Percentiles rank a stretch among this genome's conserved stretches.
phyloP scores from a whole-genome alignment of 148 eudicot genomes.

The Nepenthes gracilis region DNA sequence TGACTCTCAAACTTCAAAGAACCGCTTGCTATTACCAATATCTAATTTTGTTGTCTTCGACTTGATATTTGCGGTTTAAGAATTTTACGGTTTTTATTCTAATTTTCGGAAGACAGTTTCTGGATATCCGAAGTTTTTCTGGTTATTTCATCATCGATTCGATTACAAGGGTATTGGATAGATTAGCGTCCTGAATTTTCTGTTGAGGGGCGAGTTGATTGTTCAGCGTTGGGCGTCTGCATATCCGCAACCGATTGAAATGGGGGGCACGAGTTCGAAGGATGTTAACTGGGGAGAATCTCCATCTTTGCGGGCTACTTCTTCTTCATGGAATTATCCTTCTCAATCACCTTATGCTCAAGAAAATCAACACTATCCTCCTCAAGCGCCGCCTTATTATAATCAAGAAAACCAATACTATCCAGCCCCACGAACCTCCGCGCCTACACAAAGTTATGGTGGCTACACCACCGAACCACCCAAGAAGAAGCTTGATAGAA shows the following conservation, averaged over 20 bases:
- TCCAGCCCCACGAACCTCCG: conserved; percentile 12
- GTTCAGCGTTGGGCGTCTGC: not conserved
- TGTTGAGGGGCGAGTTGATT: too few relatives aligned
- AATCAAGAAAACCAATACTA: conserved; percentile 25
- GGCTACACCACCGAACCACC: conserved; percentile 18
- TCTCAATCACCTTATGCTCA: conserved; percentile 20
- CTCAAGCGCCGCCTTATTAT: conserved; percentile 25
- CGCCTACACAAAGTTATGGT: conserved; percentile 21
- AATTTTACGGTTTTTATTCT: too few relatives aligned
- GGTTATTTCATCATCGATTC: too few relatives aligned
- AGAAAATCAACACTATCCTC: conserved; percentile 20
- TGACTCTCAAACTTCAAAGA: too few relatives aligned
- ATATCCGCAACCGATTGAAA: conserved; percentile 12
- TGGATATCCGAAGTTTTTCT: too few relatives aligned
- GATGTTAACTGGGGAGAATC: conserved; percentile 20
- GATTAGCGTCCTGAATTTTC: too few relatives aligned
- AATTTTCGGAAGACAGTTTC: too few relatives aligned
- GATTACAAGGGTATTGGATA: too few relatives aligned
- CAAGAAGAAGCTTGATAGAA: conserved; percentile 53
- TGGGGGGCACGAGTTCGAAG: conserved; percentile 50
- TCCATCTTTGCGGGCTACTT: conserved; percentile 12
- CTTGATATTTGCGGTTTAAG: too few relatives aligned
- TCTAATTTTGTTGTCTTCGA: too few relatives aligned
- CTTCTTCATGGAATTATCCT: conserved; percentile 17
- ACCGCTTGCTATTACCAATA: too few relatives aligned